Evolutionary conservation across 192 early-diverging fungal species (phyloP).

Genomic region (Coemansia sp.): DNA sequence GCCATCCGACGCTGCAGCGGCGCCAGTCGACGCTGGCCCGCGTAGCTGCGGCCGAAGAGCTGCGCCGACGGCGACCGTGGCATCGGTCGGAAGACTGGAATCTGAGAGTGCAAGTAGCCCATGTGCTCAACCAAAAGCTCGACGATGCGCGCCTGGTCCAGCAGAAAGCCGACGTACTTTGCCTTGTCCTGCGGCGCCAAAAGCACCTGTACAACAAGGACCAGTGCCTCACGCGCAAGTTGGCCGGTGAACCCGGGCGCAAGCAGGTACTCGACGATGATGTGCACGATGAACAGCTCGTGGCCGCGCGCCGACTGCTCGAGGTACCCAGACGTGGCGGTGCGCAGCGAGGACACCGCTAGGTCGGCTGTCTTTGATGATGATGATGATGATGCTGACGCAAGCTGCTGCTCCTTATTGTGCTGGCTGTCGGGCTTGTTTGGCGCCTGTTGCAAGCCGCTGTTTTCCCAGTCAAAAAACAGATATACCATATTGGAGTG

Average conservation of each 20-base stretch:
- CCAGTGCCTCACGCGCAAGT: conserved; percentile 48
- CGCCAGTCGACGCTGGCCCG: conserved; percentile 15
- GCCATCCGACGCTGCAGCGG: conserved; percentile 23
- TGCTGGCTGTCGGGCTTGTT: not conserved
- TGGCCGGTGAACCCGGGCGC: conserved; percentile 43
- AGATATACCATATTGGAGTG: conserved; percentile 40
- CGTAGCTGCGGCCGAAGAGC: conserved; percentile 25
- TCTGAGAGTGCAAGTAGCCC: conserved; percentile 39
- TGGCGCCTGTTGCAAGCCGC: not conserved
- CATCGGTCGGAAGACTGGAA: conserved; percentile 42
- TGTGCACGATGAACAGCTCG: conserved; percentile 45
- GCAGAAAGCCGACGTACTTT: conserved; percentile 27
- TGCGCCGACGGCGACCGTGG: conserved; percentile 23
- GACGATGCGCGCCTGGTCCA: conserved; percentile 38
- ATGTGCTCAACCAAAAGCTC: conserved; percentile 49
- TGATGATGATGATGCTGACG: too few species aligned
- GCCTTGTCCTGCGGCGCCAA: conserved; percentile 32
- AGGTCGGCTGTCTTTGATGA: conserved; percentile 1
- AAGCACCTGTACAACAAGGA: conserved; percentile 42
- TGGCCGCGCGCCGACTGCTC: conserved; percentile 32
- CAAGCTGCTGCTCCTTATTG: not conserved
- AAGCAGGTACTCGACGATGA: conserved; percentile 45
- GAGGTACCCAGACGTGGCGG: conserved; percentile 12
- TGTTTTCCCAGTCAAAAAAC: conserved; percentile 46
- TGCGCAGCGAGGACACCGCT: conserved; percentile 27